phyloP scores from a whole-genome alignment of 306 rosid genomes.

The Styphnolobium japonicum region DNA sequence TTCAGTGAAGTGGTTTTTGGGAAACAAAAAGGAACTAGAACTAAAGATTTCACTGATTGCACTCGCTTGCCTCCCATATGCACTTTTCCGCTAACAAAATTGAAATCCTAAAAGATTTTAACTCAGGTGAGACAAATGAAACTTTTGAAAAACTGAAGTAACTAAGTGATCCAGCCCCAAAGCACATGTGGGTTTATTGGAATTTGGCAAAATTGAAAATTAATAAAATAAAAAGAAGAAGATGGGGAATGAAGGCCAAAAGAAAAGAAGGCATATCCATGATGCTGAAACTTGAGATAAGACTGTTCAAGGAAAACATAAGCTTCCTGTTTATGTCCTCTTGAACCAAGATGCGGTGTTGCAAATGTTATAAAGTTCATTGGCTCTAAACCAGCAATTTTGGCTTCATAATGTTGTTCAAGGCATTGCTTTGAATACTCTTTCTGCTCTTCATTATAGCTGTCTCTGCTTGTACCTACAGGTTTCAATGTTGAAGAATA shows the following conservation, averaged over 20 bases:
- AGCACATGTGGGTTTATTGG: not conserved
- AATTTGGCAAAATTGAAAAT: too few species aligned
- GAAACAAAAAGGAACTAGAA: not conserved
- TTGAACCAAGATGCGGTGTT: constrained; percentile 96
- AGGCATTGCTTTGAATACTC: constrained; percentile 34
- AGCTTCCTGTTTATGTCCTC: constrained; percentile 80
- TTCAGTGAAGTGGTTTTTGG: not conserved
- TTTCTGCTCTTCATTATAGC: constrained; percentile 38
- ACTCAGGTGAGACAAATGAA: not conserved
- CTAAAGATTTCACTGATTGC: not conserved
- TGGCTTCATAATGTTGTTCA: constrained; percentile 44
- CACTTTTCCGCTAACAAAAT: not conserved
- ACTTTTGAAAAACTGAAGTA: not conserved
- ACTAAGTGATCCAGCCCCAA: not conserved
- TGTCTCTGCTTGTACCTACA: constrained; percentile 25
- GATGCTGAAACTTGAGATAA: not conserved
- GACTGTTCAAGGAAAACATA: not conserved
- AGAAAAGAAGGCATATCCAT: not conserved
- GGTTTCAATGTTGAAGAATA: constrained; percentile 39
- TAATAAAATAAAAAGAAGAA: too few species aligned
- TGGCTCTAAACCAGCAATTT: constrained; percentile 85
- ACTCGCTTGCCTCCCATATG: not conserved
- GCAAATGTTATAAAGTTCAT: constrained; percentile 91
- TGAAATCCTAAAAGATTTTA: constrained; percentile 7
- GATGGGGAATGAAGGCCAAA: too few species aligned